phyloP scores from a whole-genome alignment of 495 filamentous ascomycete genomes.

The Tetracladium marchalianum region DNA sequence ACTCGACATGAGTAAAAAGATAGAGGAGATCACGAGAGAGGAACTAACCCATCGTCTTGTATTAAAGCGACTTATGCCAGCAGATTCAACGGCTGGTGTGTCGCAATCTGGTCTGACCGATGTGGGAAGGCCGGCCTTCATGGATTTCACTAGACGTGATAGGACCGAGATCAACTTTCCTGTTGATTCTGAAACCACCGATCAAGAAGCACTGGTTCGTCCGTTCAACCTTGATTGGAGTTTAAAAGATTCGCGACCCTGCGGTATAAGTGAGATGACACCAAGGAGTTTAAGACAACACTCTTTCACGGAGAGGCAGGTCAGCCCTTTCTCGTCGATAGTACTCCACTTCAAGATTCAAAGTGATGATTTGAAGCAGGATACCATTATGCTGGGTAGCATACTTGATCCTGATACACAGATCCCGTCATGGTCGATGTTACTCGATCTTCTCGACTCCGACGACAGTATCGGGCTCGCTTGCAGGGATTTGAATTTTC shows the following conservation, averaged over 20 bases:
- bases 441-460: conserved; percentile 2
- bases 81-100: conserved; percentile 11
- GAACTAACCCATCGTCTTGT: conserved; percentile 1
- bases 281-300: neutral
- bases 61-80: conserved; percentile 1
- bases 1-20: conserved; percentile 5
- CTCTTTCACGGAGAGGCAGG: neutral
- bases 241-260: neutral
- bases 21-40: conserved; percentile 1
- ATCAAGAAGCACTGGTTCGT: neutral
- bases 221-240: neutral
- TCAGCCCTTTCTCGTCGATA: conserved; percentile 3
- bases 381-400: conserved; percentile 2
- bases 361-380: conserved; percentile 1
- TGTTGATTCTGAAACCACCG: neutral
- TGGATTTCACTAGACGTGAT: neutral
- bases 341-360: conserved; percentile 4
- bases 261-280: neutral
- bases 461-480: conserved; percentile 4
- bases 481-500: neutral
- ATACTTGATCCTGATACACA: conserved; percentile 6
- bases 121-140: neutral
- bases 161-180: neutral
- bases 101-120: conserved; percentile 12
- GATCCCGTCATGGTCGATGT: conserved; percentile 4